Conservation (phyloP, 129 eudicot genomes). For the Flaveria linearis region DNA sequence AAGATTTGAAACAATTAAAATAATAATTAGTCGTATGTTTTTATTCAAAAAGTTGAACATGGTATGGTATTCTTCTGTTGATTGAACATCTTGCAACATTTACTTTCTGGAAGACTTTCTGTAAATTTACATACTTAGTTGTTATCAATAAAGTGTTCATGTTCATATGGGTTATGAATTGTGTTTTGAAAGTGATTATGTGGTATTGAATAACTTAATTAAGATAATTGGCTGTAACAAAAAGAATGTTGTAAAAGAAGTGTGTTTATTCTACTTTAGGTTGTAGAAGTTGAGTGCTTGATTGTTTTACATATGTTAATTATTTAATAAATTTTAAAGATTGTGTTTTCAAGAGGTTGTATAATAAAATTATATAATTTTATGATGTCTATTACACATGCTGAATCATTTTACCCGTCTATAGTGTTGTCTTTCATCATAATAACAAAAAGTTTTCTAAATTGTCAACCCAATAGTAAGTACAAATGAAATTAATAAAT, state of each 20-base stretch:
- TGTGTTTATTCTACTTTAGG: background rate
- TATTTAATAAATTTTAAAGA: background rate
- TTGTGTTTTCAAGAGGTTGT: no score
- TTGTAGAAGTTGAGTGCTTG: background rate
- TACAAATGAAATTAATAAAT: no score
- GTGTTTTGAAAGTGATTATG: background rate
- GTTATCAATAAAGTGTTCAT: constrained; percentile 28
- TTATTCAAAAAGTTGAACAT: background rate
- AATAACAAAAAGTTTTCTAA: no score
- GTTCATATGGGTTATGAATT: background rate
- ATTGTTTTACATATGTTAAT: background rate
- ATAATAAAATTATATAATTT: no score
- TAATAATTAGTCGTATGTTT: background rate
- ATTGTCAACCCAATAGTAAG: no score
- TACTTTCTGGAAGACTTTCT: constrained; percentile 15
- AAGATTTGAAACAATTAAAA: background rate
- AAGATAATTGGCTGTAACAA: background rate
- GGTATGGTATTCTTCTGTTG: constrained; percentile 10
- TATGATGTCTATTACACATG: no score
- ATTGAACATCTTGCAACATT: background rate
- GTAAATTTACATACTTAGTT: constrained; percentile 15
- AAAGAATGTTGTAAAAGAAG: background rate
- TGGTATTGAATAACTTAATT: background rate
- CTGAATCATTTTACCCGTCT: no score
- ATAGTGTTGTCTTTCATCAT: no score